Evolutionary conservation across 495 filamentous ascomycete genomes (phyloP).

Genomic region (Umbilicaria muhlenbergii): DNA sequence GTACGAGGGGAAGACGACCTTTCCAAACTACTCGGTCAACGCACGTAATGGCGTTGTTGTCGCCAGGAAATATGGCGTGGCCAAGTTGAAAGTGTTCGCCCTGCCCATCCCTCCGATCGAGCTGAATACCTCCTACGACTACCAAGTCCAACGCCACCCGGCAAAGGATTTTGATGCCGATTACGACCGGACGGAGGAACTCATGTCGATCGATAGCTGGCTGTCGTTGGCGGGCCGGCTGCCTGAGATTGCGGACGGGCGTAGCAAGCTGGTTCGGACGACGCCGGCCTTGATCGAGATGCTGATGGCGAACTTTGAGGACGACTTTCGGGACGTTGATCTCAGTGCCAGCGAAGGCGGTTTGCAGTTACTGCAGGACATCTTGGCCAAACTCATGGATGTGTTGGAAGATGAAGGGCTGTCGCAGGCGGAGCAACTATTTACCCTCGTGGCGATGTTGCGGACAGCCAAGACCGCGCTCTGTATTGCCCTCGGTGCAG

Average conservation of each 20-base stretch:
- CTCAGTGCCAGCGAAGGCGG: slow-evolving; percentile 3
- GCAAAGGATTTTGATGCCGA: neutral
- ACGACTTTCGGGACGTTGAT: slow-evolving; percentile 4
- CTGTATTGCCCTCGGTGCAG: neutral
- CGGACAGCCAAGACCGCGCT: neutral
- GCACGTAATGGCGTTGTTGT: slow-evolving; percentile 1
- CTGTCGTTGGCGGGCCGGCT: slow-evolving; percentile 3
- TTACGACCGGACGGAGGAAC: neutral
- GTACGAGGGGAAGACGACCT: neutral
- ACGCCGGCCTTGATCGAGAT: slow-evolving; percentile 2
- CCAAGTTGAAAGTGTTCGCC: neutral
- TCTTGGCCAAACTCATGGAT: no score
- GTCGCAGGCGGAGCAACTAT: neutral
- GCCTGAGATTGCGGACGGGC: slow-evolving; percentile 3
- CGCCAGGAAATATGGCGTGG: neutral
- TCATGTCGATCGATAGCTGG: slow-evolving; percentile 6
- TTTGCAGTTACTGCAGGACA: no score
- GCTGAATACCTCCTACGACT: neutral
- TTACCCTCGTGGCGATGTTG: neutral
- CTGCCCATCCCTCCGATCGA: neutral
- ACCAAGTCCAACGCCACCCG: neutral
- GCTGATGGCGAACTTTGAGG: slow-evolving; percentile 4
- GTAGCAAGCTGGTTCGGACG: neutral
- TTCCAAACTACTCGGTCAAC: slow-evolving; percentile 5
- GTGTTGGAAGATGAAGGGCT: neutral